A percentile compares a stretch with the other conserved stretches of the same genome.
These are phyloP conservation scores for Pleurotus giganteus DNA, from an alignment of 768 basidiomycete species.

Conservation along the genomic window DNA sequence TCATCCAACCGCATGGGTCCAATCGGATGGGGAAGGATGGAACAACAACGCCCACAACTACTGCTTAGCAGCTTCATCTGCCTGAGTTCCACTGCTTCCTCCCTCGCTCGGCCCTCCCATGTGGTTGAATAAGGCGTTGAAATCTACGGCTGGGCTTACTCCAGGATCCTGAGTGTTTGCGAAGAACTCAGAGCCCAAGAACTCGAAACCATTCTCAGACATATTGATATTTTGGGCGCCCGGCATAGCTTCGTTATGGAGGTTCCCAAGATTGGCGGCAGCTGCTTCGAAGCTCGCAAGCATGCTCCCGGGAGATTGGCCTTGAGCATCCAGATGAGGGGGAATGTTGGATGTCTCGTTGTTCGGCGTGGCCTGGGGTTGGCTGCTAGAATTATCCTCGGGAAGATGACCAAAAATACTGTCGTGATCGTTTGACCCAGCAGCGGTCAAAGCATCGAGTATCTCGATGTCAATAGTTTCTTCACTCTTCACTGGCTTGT, in stretches of 20 bases:
- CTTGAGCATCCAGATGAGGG: conserved; percentile 6
- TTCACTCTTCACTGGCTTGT: conserved; percentile 20
- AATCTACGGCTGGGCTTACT: conserved; percentile 41
- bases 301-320: conserved; percentile 38
- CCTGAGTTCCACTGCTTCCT: conserved; percentile 18
- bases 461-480: conserved; percentile 26
- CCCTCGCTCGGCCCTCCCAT: conserved; percentile 55
- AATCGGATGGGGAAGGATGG: neutral
- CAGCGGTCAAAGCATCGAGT: conserved; percentile 29
- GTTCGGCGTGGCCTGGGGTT: neutral
- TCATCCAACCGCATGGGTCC: too few species aligned
- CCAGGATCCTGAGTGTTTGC: conserved; percentile 32
- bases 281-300: conserved; percentile 42
- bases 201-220: conserved; percentile 40
- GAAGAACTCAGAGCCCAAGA: conserved; percentile 46
- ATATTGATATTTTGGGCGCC: conserved; percentile 17
- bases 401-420: conserved; percentile 33
- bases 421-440: conserved; percentile 8
- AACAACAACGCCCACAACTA: neutral
- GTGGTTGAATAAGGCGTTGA: conserved; percentile 16
- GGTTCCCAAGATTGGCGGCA: conserved; percentile 24
- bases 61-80: conserved; percentile 8
- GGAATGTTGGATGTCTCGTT: neutral
- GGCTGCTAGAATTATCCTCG: conserved; percentile 18
- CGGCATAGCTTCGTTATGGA: conserved; percentile 16